phyloP scores from a whole-genome alignment of 1,139 yeast genomes.

The Saccharomyces hybrid region DNA sequence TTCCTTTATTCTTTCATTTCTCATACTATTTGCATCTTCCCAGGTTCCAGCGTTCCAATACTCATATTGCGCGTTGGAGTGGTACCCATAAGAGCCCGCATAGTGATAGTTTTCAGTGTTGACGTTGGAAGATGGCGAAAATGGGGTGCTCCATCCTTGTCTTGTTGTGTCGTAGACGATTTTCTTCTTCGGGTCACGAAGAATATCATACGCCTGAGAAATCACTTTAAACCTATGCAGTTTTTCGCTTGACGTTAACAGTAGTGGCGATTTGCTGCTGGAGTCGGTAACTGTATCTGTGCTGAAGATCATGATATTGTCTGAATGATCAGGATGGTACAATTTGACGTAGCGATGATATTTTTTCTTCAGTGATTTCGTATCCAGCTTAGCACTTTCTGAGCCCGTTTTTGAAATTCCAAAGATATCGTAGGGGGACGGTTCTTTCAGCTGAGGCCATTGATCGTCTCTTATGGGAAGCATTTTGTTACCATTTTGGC shows the following conservation, averaged over 20 bases:
- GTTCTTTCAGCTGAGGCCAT: slow-evolving; percentile 57
- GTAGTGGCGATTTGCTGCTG: not conserved
- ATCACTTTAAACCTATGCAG: slow-evolving; percentile 59
- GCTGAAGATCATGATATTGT: slow-evolving; percentile 30
- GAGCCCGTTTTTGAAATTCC: slow-evolving; percentile 35
- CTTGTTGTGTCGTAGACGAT: slow-evolving; percentile 39
- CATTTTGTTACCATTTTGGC: not conserved
- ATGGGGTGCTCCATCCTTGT: slow-evolving; percentile 33
- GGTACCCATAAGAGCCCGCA: slow-evolving; percentile 22
- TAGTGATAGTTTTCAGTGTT: slow-evolving; percentile 19
- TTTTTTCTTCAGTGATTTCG: slow-evolving; percentile 40
- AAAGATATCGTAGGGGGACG: slow-evolving; percentile 72
- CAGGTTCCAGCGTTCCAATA: slow-evolving; percentile 67
- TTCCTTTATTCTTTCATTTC: slow-evolving; percentile 12
- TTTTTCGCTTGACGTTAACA: slow-evolving; percentile 36
- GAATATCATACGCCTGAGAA: slow-evolving; percentile 64
- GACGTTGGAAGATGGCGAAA: not conserved
- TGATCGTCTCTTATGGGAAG: slow-evolving; percentile 7
- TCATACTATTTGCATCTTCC: slow-evolving; percentile 45
- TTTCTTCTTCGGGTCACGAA: slow-evolving; percentile 48
- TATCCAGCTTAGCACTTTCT: slow-evolving; percentile 30
- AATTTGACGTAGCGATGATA: slow-evolving; percentile 64
- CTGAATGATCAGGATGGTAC: slow-evolving; percentile 69
- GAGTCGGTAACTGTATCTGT: slow-evolving; percentile 24
- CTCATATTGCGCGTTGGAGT: slow-evolving; percentile 22